These are phyloP conservation scores for Falciphora oryzae DNA, from an alignment of 2,329 filamentous ascomycete species.

Conservation along the genomic window DNA sequence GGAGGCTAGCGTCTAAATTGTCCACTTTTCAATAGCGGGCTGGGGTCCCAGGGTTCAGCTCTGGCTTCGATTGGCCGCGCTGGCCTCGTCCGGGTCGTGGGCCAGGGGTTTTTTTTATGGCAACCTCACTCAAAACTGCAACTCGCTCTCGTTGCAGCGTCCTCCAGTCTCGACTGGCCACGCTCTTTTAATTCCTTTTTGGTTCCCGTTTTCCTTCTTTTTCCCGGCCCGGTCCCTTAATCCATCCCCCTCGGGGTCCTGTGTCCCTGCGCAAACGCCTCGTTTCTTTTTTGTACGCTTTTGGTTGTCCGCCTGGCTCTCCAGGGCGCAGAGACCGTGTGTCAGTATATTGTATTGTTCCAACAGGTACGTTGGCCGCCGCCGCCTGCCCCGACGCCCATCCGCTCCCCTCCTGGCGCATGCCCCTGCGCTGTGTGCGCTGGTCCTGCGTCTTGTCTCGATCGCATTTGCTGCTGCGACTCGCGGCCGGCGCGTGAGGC, in stretches of 20 bases:
- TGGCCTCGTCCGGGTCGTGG: background rate
- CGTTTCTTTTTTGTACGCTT: slow-evolving; percentile 26
- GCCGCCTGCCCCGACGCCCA: background rate
- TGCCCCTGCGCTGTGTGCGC: slow-evolving; percentile 1
- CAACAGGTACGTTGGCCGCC: slow-evolving; percentile 9
- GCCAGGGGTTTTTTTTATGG: background rate
- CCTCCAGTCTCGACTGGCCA: slow-evolving; percentile 1
- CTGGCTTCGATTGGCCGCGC: background rate
- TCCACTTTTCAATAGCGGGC: background rate
- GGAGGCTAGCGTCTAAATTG: background rate
- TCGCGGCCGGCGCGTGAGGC: background rate
- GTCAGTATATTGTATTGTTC: slow-evolving; percentile 17
- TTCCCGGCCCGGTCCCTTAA: background rate
- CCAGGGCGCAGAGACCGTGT: slow-evolving; percentile 38
- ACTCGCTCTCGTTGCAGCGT: background rate
- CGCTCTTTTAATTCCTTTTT: slow-evolving; percentile 3
- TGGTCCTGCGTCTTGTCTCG: background rate
- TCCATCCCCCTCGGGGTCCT: background rate
- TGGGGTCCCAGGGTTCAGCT: background rate
- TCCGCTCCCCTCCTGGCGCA: background rate
- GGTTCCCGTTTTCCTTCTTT: slow-evolving; percentile 1
- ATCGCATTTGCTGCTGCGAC: background rate
- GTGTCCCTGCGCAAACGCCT: background rate
- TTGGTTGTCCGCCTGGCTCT: slow-evolving; percentile 34
- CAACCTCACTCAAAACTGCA: background rate